Evolutionary conservation across 2,329 filamentous ascomycete genomes (phyloP), one percentile per base, ranked within the genome.

Genomic region (Esteya vermicola): DNA sequence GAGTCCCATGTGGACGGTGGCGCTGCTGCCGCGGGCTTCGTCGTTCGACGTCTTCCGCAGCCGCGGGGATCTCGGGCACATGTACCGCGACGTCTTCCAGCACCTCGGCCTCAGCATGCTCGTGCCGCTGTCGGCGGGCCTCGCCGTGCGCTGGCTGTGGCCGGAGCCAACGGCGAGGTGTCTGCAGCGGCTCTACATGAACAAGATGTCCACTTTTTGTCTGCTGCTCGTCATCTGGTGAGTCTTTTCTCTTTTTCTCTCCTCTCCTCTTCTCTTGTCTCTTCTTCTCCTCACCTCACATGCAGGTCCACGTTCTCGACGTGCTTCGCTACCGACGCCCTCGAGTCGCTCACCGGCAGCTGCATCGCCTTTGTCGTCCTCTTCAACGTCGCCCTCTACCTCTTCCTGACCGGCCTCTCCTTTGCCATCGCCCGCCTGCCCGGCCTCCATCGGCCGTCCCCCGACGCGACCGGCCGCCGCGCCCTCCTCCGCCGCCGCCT

Each of bases 71-170:
- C 64, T 82, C 26, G 65, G 64, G 2, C 61, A 61, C 36, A 78
- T 84, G 61, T 85, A 84, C 52, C 65, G 62, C 12, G 63, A 70
- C 41, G 78, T 84, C 2, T 75, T 82, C 47, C 73, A 72, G 58
- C 78, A 83, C 52, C 61, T 85, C 0, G 77, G 78, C 0, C 58
- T 84, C 9, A 79, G 74, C 16, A 74, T 82, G 1, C 62, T 84
- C 38, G 42, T 82, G 18, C 80, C 80, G 2, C 63, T 85, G 42
- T 57, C 66, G 0, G 60, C 75, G 1, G 79, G 80, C 0, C 80
- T 84, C 51, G 49, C 64, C 0, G 51, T 81, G 4, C 70, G 77
- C 27, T 66, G 61, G 57, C 51, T 55, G 16, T 66, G 60, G 50
- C 59, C 62, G 33, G 66, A 67, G 45, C 56, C 63, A 25, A 78